Evolutionary conservation across 2,329 filamentous ascomycete species (phyloP), one percentile per base, ranked within the genome.

Genomic region (Chaetomiaceae sp.): DNA sequence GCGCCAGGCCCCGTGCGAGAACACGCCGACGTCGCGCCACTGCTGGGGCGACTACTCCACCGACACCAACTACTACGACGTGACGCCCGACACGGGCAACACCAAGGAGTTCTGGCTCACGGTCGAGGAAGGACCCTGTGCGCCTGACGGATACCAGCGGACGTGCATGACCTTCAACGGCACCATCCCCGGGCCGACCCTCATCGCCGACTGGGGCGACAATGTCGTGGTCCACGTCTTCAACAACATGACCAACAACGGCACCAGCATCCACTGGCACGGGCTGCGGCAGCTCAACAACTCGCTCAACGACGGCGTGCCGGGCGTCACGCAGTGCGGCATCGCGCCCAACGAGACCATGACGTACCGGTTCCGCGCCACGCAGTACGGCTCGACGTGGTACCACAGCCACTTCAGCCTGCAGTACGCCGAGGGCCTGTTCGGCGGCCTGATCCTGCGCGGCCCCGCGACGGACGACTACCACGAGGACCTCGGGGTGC

Each of bases 401-500:
- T 72, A 71, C 34, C 70, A 72, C 51, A 65, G 61, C 17, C 69
- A 72, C 51, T 68, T 66, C 45, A 58, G 61, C 7, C 55, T 69
- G 1, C 69, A 72, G 53, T 64, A 64, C 38, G 47, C 65, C 11
- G 71, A 79, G 50, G 78, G 78, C 12, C 62, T 79, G 0, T 66
- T 72, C 27, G 78, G 78, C 4, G 70, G 71, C 3, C 73, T 80
- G 38, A 65, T 78, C 25, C 69, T 77, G 53, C 63, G 74, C 45
- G 75, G 75, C 0, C 75, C 75, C 0, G 68, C 72, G 2, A 71
- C 69, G 5, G 68, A 66, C 25, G 68, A 76, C 63, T 78, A 76
- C 59, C 76, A 80, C 54, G 68, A 72, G 42, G 78, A 81, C 59
- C 67, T 79, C 0, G 78, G 77, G 19, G 58, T 69, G 9, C 61